phyloP scores from a whole-genome alignment of 139 green algal species.

The Asterochloris erici region DNA sequence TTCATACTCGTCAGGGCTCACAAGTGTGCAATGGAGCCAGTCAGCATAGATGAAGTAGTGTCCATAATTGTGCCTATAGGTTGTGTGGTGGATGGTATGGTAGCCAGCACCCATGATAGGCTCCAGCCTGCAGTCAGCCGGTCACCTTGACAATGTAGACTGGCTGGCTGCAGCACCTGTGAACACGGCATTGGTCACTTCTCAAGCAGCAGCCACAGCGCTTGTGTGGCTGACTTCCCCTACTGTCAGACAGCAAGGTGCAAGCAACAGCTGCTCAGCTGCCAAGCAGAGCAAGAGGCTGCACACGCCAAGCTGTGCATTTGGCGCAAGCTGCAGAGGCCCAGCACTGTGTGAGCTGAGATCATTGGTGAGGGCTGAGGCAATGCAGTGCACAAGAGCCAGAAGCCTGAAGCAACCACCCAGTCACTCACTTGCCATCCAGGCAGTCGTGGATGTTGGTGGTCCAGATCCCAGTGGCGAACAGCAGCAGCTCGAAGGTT shows the following conservation, averaged over 20 bases:
- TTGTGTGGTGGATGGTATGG: slow-evolving; percentile 96
- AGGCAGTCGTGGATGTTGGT: slow-evolving; percentile 96
- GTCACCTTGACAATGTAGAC: not conserved
- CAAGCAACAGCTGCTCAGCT: not conserved
- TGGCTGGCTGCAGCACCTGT: not conserved
- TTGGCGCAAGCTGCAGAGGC: not conserved
- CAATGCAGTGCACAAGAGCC: not conserved
- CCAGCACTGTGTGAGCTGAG: not conserved
- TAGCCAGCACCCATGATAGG: slow-evolving; percentile 96
- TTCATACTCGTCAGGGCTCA: slow-evolving; percentile 48
- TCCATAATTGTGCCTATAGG: slow-evolving; percentile 94
- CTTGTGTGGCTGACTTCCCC: not conserved
- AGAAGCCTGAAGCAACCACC: not conserved
- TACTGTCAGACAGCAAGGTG: not conserved
- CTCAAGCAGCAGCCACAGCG: not conserved
- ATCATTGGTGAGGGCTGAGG: not conserved
- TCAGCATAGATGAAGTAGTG: slow-evolving; percentile 93
- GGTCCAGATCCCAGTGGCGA: slow-evolving; percentile 91
- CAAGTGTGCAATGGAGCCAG: slow-evolving; percentile 71
- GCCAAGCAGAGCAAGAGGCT: not conserved
- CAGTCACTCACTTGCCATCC: slow-evolving; percentile 50
- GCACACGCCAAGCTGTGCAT: not conserved
- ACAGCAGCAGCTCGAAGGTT: slow-evolving; percentile 91
- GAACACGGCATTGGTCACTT: not conserved
- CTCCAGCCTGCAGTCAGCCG: slow-evolving; percentile 31